Evolutionary conservation across 495 filamentous ascomycete species (phyloP), one percentile per base, ranked within the genome.

Genomic region (Podospora bellae-mahoneyi): DNA sequence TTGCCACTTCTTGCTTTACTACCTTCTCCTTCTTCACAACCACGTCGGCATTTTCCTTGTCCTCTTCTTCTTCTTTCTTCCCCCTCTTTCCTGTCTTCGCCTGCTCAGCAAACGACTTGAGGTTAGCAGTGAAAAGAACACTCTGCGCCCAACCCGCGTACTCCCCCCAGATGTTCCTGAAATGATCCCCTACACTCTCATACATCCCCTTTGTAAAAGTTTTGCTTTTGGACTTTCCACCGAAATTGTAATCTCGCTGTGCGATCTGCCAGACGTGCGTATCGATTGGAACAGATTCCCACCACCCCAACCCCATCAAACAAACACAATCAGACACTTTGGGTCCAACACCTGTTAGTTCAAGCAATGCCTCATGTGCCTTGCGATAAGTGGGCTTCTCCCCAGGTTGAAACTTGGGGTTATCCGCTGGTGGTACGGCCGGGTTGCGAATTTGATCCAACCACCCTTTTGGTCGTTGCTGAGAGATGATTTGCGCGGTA

Each of bases 181-280:
- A 98, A 73, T 95, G 89, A 68, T 96, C 90, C 3, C 90, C 96
- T 56, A 99, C 86, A 7, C 93, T 91, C 72, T 93, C 89, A 75
- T 98, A 97, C 64, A 92, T 95, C 28, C 85, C 86, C 74, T 94
- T 94, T 18, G 88, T 96, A 66, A 99, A 82, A 34, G 91, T 93
- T 71, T 93, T 94, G 70, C 92, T 85, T 70, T 92, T 92, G 26
- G 85, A 85, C 1, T 65, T 75, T 34, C 91, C 95, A 3, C 92
- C 91, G 66, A 98, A 97, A 53, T 89, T 90, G 78, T 99, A 99
- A 77, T 98, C 96, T 59, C 95, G 83, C 74, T 94, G 92, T 0
- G 95, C 95, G 69, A 99, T 97, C 80, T 99, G 93, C 93, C 93
- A 97, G 34, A 99, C 94, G 83, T 99, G 95, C 3, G 95, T 99